phyloP scores from a whole-genome alignment of 2,329 filamentous ascomycete genomes.

The Colletotrichum incanum region DNA sequence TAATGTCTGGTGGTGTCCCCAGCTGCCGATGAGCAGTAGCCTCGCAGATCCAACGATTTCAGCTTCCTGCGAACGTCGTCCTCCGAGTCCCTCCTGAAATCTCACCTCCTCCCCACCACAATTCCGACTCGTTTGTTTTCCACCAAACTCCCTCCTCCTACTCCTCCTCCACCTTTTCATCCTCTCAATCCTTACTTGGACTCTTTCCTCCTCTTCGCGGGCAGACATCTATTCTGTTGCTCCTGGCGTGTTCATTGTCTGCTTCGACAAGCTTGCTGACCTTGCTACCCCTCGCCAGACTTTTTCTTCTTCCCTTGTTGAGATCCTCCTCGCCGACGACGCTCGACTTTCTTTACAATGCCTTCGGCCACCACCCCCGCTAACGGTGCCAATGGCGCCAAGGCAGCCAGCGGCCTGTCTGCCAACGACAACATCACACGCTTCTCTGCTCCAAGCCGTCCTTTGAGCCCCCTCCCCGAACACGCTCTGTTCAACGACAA shows the following conservation, averaged over 20 bases:
- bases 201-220: constrained; percentile 26
- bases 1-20: constrained; percentile 47
- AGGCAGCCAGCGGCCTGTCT: constrained; percentile 68
- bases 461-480: constrained; percentile 87
- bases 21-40: constrained; percentile 44
- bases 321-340: constrained; percentile 38
- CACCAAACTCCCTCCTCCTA: constrained; percentile 38
- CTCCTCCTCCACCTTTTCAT: constrained; percentile 36
- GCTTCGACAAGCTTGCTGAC: constrained; percentile 44
- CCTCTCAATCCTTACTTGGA: constrained; percentile 37
- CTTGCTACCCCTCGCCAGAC: constrained; percentile 43
- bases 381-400: constrained; percentile 62
- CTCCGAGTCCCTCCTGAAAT: constrained; percentile 43
- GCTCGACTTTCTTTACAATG: constrained; percentile 62
- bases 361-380: constrained; percentile 60
- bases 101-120: constrained; percentile 44
- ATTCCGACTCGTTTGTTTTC: constrained; percentile 41
- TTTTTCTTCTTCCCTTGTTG: constrained; percentile 41
- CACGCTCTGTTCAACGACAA: constrained; percentile 99
- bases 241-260: constrained; percentile 40
- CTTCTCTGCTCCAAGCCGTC: constrained; percentile 93
- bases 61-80: constrained; percentile 44
- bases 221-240: constrained; percentile 37
- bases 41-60: constrained; percentile 46
- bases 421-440: constrained; percentile 99